These are phyloP conservation scores for Ceratorhiza oryzae-sativae DNA, from an alignment of 1,284 basidiomycete species.

Conservation along the genomic window DNA sequence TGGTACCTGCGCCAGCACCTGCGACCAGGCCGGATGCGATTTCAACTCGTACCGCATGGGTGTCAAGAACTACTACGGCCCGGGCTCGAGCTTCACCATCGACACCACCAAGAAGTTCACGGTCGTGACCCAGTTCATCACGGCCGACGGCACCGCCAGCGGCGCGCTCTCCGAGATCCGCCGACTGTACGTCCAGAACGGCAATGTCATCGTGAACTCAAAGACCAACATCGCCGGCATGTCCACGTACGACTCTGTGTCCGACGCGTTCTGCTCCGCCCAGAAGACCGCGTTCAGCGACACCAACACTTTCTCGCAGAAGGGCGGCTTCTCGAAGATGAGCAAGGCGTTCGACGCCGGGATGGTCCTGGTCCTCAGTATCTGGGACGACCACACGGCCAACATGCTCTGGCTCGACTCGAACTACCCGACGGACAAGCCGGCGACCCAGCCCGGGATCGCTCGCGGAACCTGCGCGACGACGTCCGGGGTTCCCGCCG, in stretches of 20 bases:
- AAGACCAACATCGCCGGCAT: conserved; percentile 50
- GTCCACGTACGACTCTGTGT: conserved; percentile 53
- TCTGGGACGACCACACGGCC: conserved; percentile 66
- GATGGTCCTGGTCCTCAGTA: conserved; percentile 62
- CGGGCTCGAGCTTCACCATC: conserved; percentile 53
- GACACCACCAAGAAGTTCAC: conserved; percentile 60
- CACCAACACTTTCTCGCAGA: conserved; percentile 56
- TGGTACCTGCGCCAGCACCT: conserved; percentile 46
- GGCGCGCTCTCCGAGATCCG: conserved; percentile 61
- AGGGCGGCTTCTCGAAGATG: conserved; percentile 59
- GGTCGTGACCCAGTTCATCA: conserved; percentile 65
- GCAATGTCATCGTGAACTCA: conserved; percentile 61
- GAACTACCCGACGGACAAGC: conserved; percentile 57
- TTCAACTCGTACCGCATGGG: conserved; percentile 66
- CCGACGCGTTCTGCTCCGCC: conserved; percentile 54
- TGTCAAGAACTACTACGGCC: conserved; percentile 57
- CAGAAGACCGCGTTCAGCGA: conserved; percentile 57
- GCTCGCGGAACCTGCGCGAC: conserved; percentile 41
- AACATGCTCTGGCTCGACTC: conserved; percentile 68
- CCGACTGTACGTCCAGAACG: conserved; percentile 63
- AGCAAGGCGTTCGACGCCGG: conserved; percentile 57
- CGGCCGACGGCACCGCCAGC: conserved; percentile 55
- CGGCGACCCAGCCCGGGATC: conserved; percentile 39
- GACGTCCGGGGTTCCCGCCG: conserved; percentile 39
- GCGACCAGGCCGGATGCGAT: conserved; percentile 60